These are phyloP conservation scores for Aspergillus alliaceus DNA, from an alignment of 2,329 filamentous ascomycete species.

Conservation along the genomic window DNA sequence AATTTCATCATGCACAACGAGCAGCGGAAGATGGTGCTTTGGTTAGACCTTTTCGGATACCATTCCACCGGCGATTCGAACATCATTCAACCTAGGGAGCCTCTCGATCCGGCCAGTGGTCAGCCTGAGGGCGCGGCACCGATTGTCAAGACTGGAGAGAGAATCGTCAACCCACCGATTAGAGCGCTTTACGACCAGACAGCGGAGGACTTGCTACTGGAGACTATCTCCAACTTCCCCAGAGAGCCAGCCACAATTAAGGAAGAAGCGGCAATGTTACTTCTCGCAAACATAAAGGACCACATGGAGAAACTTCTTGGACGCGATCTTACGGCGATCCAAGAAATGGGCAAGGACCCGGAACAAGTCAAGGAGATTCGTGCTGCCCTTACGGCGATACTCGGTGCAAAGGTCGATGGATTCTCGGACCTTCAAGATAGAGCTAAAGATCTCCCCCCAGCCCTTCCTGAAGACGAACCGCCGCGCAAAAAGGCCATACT, in stretches of 20 bases:
- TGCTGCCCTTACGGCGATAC: conserved; percentile 43
- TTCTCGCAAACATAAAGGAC: conserved; percentile 50
- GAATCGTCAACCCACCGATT: conserved; percentile 43
- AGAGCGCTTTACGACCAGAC: conserved; percentile 45
- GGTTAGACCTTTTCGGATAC: conserved; percentile 65
- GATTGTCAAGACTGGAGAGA: conserved; percentile 43
- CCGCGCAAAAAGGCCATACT: conserved; percentile 43
- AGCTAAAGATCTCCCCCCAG: conserved; percentile 37
- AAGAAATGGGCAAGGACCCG: conserved; percentile 47
- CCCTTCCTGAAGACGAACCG: conserved; percentile 35
- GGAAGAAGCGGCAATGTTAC: conserved; percentile 48
- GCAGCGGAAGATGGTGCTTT: conserved; percentile 63
- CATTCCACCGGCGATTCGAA: conserved; percentile 48
- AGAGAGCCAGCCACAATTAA: conserved; percentile 45
- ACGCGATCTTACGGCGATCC: conserved; percentile 44
- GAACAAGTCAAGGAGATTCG: conserved; percentile 47
- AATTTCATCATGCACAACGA: conserved; percentile 67
- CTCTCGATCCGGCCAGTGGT: conserved; percentile 37
- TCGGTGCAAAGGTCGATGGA: conserved; percentile 46
- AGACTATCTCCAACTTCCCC: conserved; percentile 46
- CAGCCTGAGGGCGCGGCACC: conserved; percentile 41
- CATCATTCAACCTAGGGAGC: conserved; percentile 45
- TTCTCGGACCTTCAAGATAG: conserved; percentile 44
- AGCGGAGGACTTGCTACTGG: conserved; percentile 43
- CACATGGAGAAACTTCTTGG: conserved; percentile 50